phyloP scores from a whole-genome alignment of 1,139 yeast species.

The Geotrichum aggregatum region DNA sequence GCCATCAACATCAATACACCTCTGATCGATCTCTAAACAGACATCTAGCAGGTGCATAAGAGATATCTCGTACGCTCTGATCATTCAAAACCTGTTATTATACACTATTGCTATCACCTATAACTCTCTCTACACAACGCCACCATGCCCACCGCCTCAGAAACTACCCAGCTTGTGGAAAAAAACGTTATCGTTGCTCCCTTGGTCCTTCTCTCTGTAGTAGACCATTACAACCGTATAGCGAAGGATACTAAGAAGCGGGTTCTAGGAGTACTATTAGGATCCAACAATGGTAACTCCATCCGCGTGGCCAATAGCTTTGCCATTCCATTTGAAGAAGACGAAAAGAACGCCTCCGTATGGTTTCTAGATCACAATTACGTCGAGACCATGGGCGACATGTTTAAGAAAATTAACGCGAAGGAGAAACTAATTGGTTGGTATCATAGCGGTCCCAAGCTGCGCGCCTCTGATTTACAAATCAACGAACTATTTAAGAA shows the following conservation, averaged over 20 bases:
- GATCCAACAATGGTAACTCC: conserved; percentile 51
- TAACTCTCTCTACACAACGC: background rate
- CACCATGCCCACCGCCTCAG: conserved; percentile 23
- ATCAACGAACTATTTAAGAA: conserved; percentile 86
- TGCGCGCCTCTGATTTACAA: conserved; percentile 80
- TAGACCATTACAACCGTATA: conserved; percentile 88
- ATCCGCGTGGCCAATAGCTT: conserved; percentile 48
- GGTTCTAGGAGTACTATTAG: conserved; percentile 90
- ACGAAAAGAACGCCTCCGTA: conserved; percentile 84
- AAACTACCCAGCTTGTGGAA: conserved; percentile 29
- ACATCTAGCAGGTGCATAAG: no score
- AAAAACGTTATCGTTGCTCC: conserved; percentile 91
- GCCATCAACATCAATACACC: background rate
- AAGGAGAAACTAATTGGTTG: conserved; percentile 94
- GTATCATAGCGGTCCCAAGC: conserved; percentile 97
- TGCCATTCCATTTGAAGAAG: conserved; percentile 93
- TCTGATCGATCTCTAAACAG: background rate
- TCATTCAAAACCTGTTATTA: no score
- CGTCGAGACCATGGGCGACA: conserved; percentile 93
- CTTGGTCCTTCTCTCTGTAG: conserved; percentile 84
- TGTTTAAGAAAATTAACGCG: conserved; percentile 96
- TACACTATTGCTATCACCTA: background rate
- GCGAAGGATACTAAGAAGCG: conserved; percentile 70
- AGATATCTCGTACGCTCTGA: no score
- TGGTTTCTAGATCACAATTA: conserved; percentile 98